Evolutionary conservation across 2,329 filamentous ascomycete species (phyloP).

Genomic region (Leptosphaerulina australis): DNA sequence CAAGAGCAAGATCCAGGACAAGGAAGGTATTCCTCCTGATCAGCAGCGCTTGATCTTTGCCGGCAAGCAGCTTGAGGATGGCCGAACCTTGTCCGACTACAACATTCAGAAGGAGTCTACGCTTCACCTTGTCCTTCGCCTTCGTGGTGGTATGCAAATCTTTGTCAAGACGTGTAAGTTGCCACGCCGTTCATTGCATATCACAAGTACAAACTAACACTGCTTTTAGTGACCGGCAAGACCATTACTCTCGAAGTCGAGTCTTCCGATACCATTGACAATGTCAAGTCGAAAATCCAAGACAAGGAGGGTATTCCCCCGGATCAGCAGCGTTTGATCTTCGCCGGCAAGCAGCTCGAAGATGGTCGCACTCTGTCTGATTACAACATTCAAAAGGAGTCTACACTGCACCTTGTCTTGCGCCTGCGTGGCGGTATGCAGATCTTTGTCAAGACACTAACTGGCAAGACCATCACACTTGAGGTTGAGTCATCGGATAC

Average conservation of each 20-base stretch:
- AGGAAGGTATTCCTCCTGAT: conserved; percentile 95
- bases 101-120: conserved; percentile 89
- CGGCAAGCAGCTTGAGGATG: conserved; percentile 95
- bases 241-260: conserved; percentile 56
- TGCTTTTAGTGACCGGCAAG: conserved; percentile 61
- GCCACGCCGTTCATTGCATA: conserved; percentile 33
- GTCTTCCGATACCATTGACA: conserved; percentile 50
- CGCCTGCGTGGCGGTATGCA: conserved; percentile 70
- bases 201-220: conserved; percentile 33
- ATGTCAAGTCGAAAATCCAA: conserved; percentile 56
- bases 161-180: conserved; percentile 63
- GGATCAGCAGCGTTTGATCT: conserved; percentile 64
- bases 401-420: conserved; percentile 75
- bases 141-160: conserved; percentile 68
- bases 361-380: conserved; percentile 62
- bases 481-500: conserved; percentile 78
- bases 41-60: conserved; percentile 98
- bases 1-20: conserved; percentile 96
- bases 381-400: conserved; percentile 65
- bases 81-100: conserved; percentile 88
- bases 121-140: conserved; percentile 76
- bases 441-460: conserved; percentile 69
- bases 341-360: conserved; percentile 64
- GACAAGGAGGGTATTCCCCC: conserved; percentile 66
- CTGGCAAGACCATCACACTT: conserved; percentile 69